Base-by-base conservation (phyloP, 306 rosid genomes). In the Lablab purpureus region DNA sequence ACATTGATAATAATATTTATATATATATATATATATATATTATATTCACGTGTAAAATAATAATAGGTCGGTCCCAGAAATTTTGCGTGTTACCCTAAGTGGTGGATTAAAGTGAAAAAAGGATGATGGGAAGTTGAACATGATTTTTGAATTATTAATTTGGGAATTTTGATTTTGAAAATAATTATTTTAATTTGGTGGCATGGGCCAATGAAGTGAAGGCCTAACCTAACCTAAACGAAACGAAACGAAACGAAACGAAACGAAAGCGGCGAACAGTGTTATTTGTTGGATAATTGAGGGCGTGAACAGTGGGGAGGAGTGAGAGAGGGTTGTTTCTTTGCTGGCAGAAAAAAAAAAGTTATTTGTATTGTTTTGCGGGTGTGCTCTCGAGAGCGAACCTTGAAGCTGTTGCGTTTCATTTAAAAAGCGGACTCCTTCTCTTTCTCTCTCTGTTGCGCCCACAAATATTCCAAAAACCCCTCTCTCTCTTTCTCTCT, bases 301-400 rank as follows among this genome's bases (percentile, higher is more conserved):
- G 23, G 28, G 1, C 11, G 71, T 59, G 80, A 25, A 10, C 11
- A 65, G 71, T 55, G 47, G 21, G 1, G 23, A 27, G 67, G 17
- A 27, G 67, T 2, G 43, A 30, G 36, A 0, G 30, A 67, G 69
- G 67, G 77, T 70, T 70, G 76, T 41, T 25, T 49, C 47, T 62
- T 80, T 63, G 83, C 83, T 80, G 83, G 67, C 83, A 80, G 7
- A 13, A 50, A 49, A 68, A 49, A 68, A 34, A 68, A 81, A 59
- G 45, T 71, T 59, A 25, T 68, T 81, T 67, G 47, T 49, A 55
- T 32, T 79, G n/a, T 81, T 34, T 46, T 43, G 80, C 22, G 51
- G 15, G 49, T n/a, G n/a, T 6, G 32, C 49, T 65, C 25, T 65
- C 25, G 36, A 67, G 73, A 78, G 34, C 50, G 73, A 68, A 69